Evolutionary conservation across 352 stramenopile genomes (phyloP), one percentile per base, ranked within the genome.

Genomic region (Pythium rhizo-oryzae): DNA sequence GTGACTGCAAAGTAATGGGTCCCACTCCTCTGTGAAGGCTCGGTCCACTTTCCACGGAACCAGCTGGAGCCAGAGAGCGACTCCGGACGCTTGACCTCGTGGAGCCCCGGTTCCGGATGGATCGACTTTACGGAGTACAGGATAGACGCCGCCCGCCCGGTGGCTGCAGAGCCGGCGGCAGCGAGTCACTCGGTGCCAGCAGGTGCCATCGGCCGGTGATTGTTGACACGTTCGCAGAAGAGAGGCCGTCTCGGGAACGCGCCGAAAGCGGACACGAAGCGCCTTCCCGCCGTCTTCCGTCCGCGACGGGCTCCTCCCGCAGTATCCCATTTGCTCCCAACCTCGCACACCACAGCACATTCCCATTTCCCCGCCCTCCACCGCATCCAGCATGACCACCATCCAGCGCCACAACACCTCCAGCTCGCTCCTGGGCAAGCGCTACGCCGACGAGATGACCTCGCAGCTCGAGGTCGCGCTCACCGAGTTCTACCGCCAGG

Each of bases 401-500:
- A 41, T 65, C 54, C 59, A 69, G 41, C 54, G 59, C 53, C 50
- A 37, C 37, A 61, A 13, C 39, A 44, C 44, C 43, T 28, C 15
- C 51, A n/a, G 28, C 44, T 72, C 66, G 23, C 85, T 90, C 78
- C 68, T 92, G 28, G 81, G 83, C 79, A 93, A 93, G 73, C 83
- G 85, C 73, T 82, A 72, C 77, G 78, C 80, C 49, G 78, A 77
- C 43, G 76, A 93, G 63, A 89, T 89, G 71, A 72, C 62, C 21
- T 70, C 67, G 52, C 66, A 74, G 24, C 68, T 80, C 62, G 85
- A 93, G 75, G 80, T 80, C 47, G 82, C 78, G 72, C 69, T 93
- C 58, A 93, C 85, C 37, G 85, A 93, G 75, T 93, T 87, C 76
- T 93, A 93, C 74, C 83, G 85, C 63, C 83, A 90, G 59, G 85